Percentiles rank a stretch among this genome's conserved stretches.
Evolutionary conservation across 2,329 filamentous ascomycete species (phyloP).

Genomic region (Coleophoma crateriformis): DNA sequence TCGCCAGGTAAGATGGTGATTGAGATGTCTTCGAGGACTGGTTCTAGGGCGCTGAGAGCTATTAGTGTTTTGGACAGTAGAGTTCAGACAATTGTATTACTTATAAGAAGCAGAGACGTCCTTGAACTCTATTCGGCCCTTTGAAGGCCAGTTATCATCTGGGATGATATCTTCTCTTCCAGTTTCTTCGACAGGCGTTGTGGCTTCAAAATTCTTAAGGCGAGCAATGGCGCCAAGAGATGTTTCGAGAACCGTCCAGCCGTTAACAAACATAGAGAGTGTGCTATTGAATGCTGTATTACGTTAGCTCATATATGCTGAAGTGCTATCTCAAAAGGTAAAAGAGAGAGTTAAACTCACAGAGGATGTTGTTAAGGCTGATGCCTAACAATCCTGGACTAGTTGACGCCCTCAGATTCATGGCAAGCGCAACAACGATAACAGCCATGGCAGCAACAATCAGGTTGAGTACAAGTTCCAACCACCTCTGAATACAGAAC

Average conservation of each 20-base stretch:
- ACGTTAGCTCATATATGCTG: too few species aligned
- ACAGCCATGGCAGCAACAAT: conserved; percentile 29
- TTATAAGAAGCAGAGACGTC: not conserved
- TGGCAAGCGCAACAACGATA: conserved; percentile 21
- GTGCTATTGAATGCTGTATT: conserved; percentile 11
- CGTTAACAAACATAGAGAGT: conserved; percentile 34
- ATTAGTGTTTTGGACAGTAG: too few species aligned
- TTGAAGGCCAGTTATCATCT: not conserved
- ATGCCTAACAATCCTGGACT: conserved; percentile 2
- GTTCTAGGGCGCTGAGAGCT: not conserved
- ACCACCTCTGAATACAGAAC: conserved; percentile 39
- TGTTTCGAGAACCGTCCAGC: conserved; percentile 52
- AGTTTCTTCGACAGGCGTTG: conserved; percentile 31
- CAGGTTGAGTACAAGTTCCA: conserved; percentile 36
- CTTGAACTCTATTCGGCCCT: not conserved
- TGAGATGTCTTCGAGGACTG: not conserved
- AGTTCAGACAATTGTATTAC: too few species aligned
- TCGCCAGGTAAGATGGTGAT: conserved; percentile 28
- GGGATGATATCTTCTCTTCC: not conserved
- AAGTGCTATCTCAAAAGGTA: too few species aligned
- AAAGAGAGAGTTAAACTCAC: not conserved
- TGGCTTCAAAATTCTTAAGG: conserved; percentile 44
- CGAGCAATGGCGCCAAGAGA: conserved; percentile 49
- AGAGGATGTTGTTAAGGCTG: conserved; percentile 41
- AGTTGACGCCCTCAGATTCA: conserved; percentile 3